A percentile compares a stretch with the other conserved stretches of the same genome.
Evolutionary conservation across 139 green algal genomes (phyloP).

Genomic region (Tetradesmus obliquus): DNA sequence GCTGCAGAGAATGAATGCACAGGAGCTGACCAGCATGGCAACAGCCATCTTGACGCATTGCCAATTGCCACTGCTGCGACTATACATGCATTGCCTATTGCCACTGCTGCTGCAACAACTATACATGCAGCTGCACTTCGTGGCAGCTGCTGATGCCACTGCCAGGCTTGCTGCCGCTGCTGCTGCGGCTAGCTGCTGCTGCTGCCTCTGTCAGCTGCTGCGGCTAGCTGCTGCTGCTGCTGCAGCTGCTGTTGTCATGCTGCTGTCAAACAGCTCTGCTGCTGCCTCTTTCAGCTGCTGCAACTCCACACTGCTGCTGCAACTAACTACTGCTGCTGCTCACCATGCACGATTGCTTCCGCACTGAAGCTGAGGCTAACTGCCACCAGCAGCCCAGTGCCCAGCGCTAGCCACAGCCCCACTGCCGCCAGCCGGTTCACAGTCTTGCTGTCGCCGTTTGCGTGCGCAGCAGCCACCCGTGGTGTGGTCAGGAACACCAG

Average conservation of each 20-base stretch:
- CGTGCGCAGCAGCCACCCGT: constrained; percentile 67
- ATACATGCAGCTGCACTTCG: too few relatives aligned
- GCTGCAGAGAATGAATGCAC: not conserved
- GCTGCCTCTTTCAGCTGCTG: too few relatives aligned
- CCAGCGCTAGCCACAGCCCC: constrained; percentile 58
- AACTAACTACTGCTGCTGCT: not conserved
- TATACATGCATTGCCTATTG: too few relatives aligned
- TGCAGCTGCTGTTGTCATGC: too few relatives aligned
- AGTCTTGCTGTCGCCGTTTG: constrained; percentile 43
- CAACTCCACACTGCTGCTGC: too few relatives aligned
- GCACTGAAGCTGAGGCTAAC: constrained; percentile 40
- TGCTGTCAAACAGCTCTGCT: too few relatives aligned
- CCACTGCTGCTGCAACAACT: too few relatives aligned
- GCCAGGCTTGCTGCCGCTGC: not conserved
- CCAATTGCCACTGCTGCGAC: too few relatives aligned
- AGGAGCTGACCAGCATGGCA: too few relatives aligned
- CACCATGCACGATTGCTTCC: constrained; percentile 44
- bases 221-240: not conserved
- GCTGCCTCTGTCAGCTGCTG: not conserved
- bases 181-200: too few relatives aligned
- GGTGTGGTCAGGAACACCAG: constrained; percentile 74
- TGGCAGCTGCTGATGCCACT: not conserved
- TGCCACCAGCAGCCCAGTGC: constrained; percentile 25
- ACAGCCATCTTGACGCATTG: too few relatives aligned
- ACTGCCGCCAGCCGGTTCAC: constrained; percentile 54